Base-by-base conservation (phyloP, 805 yeast genomes). In the Lachancea waltii region DNA sequence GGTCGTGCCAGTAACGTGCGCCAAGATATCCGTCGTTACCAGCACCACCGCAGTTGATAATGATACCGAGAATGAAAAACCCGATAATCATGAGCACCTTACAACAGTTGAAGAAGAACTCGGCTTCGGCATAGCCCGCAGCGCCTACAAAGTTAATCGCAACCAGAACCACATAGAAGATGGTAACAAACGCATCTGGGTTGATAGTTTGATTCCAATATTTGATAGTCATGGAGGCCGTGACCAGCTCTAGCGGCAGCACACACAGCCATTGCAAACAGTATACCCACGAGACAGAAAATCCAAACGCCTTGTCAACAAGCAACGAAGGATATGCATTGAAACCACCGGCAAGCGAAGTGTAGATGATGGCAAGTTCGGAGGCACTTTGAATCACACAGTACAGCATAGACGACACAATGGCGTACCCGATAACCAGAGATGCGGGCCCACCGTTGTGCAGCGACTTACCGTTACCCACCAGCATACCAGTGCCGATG, bases 401-500 rank as follows among this genome's bases (percentile, higher is more conserved):
- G 56, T 71, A 75, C 18, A 80, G 69, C 70, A 76, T 71, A 7
- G 69, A 53, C 19, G 81, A 81, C 42, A 77, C 72, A 39, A 79
- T 52, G 4, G 68, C 63, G 58, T 75, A 77, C 10, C 80, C 82
- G 27, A 79, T 67, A 11, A 79, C 63, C 31, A 71, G 50, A 31
- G 64, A 68, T 25, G 63, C 71, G 11, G 77, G 75, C 36, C 77
- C 76, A 44, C 70, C 73, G 22, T 55, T 45, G 19, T 55, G 51
- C 35, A 72, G 48, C 6, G 73, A 67, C 46, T 68, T 58, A 46
- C 78, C 82, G 37, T 72, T 64, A 48, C 81, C 81, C 38, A 77
- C 77, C 45, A 72, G 63, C 36, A 79, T 62, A 51, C 85, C 85
- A 5, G 92, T 80, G 53, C 95, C 95, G 44, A 85, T 80, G 36